Evolutionary conservation across 164 flowering plant species (phyloP).

Genomic region (Houttuynia cordata): DNA sequence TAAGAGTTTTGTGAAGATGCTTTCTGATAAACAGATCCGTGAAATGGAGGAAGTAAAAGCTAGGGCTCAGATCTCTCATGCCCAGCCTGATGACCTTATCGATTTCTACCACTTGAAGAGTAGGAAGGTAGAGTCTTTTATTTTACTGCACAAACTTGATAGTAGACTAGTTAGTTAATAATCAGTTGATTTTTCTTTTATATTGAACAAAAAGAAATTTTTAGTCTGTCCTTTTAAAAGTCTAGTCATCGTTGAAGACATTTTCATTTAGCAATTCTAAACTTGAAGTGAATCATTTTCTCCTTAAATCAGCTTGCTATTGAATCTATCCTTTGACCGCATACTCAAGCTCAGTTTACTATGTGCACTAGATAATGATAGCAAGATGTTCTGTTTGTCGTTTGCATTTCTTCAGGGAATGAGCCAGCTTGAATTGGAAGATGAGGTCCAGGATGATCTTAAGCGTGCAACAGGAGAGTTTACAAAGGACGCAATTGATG

Average conservation of each 20-base stretch:
- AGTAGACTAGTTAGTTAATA: no score
- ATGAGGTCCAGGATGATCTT: slow-evolving; percentile 95
- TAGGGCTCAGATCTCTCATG: slow-evolving; percentile 70
- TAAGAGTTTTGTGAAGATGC: slow-evolving; percentile 86
- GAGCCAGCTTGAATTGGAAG: slow-evolving; percentile 99
- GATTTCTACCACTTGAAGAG: slow-evolving; percentile 95
- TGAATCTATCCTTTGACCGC: no score
- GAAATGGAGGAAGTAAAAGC: slow-evolving; percentile 87
- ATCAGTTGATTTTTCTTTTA: no score
- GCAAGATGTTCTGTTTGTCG: not conserved
- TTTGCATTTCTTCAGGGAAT: slow-evolving; percentile 49
- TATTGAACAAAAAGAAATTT: no score
- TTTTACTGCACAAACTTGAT: not conserved
- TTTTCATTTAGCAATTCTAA: no score
- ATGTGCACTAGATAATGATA: not conserved
- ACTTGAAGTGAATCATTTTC: no score
- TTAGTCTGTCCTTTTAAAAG: no score
- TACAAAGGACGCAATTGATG: slow-evolving; percentile 75
- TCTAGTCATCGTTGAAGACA: no score
- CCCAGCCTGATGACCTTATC: slow-evolving; percentile 96
- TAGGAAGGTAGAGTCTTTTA: slow-evolving; percentile 58
- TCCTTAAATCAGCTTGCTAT: no score
- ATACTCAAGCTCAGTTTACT: not conserved
- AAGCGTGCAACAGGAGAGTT: slow-evolving; percentile 99
- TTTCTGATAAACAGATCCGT: slow-evolving; percentile 79